Conservation (phyloP, 2,329 filamentous ascomycete species). For the Fusarium penzigii region DNA sequence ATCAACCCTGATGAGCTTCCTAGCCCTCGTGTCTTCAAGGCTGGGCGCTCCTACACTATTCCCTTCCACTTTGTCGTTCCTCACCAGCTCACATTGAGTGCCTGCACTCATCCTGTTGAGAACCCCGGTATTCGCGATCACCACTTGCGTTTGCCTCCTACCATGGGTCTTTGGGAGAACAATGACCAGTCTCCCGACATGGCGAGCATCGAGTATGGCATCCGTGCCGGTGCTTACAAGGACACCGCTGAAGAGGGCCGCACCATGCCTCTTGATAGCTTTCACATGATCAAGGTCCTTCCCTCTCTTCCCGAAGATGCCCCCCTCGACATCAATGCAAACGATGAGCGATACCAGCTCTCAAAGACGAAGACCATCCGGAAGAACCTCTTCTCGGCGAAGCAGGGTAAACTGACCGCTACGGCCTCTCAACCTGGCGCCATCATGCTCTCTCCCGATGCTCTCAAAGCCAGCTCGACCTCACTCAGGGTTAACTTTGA, state of each 20-base stretch:
- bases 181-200: slow-evolving; percentile 58
- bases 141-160: slow-evolving; percentile 56
- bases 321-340: slow-evolving; percentile 49
- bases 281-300: slow-evolving; percentile 52
- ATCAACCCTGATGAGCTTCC: slow-evolving; percentile 49
- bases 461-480: slow-evolving; percentile 43
- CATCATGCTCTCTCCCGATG: slow-evolving; percentile 53
- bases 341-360: slow-evolving; percentile 52
- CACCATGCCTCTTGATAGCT: slow-evolving; percentile 42
- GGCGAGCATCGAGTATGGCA: slow-evolving; percentile 53
- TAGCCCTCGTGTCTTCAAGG: slow-evolving; percentile 47
- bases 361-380: slow-evolving; percentile 53
- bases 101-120: slow-evolving; percentile 53
- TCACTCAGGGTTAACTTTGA: slow-evolving; percentile 46
- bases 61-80: slow-evolving; percentile 63
- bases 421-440: slow-evolving; percentile 49
- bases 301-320: slow-evolving; percentile 51
- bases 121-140: slow-evolving; percentile 49
- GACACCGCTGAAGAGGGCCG: slow-evolving; percentile 20
- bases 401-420: slow-evolving; percentile 51
- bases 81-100: slow-evolving; percentile 56
- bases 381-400: slow-evolving; percentile 53
- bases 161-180: slow-evolving; percentile 52
- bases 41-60: slow-evolving; percentile 49
- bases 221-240: slow-evolving; percentile 48